Base-by-base conservation (phyloP, 1,139 yeast species). In the Zygoascus sp. region DNA sequence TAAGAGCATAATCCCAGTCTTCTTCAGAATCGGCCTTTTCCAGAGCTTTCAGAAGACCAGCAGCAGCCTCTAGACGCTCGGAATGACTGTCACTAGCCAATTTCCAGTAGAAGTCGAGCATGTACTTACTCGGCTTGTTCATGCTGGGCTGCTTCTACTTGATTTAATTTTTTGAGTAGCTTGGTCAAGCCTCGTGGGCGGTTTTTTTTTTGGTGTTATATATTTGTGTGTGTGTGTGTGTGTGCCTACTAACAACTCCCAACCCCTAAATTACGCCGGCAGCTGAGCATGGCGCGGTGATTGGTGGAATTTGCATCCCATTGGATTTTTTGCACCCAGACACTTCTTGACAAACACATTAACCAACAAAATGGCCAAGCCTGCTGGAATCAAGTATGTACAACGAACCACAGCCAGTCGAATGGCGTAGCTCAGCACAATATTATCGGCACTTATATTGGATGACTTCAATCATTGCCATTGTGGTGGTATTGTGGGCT, bases 1-100 rank as follows among this genome's bases (percentile, higher is more conserved):
- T 78, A 49, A 86, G 68, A 0, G 95, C 94, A 62, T 92, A 90
- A 44, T 77, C 76, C 89, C 94, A 88, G 59, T 89, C 96, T 2
- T 71, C 69, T 17, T 67, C 67, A 7, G 69, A 63, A 45, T 77
- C 65, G 10, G 67, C 67, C 9, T 65, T 75, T 1, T 66, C 64
- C 8, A 70, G 61, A 46, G 85, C 89, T 23, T 77, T 70, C 51
- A 90, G 72, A 44, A 90, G 70, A 0, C 72, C 70, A 0, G 81
- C 75, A 1, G 95, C 96, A 0, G 95, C 86, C 35, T 74, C 70
- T 34, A 88, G 70, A 36, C 97, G 74, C 61, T 86, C 95, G 15
- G 71, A 68, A 20, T 84, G 82, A 17, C 83, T 68, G 53, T 89
- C 95, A 10, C 95, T 83, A 0, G 90, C 89, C 42, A 90, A 72